These are phyloP conservation scores for Trichophaea hybrida DNA, from an alignment of 2,329 filamentous ascomycete genomes.

Conservation along the genomic window DNA sequence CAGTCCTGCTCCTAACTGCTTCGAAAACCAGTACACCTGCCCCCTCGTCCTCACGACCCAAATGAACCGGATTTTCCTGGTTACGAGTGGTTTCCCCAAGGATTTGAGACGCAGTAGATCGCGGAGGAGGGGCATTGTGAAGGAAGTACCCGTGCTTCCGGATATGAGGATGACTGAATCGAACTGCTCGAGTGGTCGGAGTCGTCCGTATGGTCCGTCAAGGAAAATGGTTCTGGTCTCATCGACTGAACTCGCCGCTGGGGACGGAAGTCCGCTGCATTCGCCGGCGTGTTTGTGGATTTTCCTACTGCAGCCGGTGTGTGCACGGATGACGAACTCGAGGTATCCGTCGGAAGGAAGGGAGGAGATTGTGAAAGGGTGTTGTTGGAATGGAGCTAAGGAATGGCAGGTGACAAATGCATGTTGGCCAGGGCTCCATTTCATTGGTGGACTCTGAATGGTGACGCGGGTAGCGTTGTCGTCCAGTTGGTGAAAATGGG, in stretches of 20 bases:
- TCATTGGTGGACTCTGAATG: conserved; percentile 41
- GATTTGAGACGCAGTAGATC: conserved; percentile 40
- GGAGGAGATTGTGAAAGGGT: conserved; percentile 50
- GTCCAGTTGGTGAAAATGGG: conserved; percentile 38
- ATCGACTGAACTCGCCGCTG: conserved; percentile 5
- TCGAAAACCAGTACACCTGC: conserved; percentile 41
- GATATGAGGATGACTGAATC: conserved; percentile 47
- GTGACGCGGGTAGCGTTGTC: conserved; percentile 44
- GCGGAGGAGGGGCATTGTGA: conserved; percentile 42
- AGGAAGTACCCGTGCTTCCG: conserved; percentile 46
- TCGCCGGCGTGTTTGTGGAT: conserved; percentile 39
- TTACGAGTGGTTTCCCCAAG: conserved; percentile 30
- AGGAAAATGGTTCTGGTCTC: conserved; percentile 34
- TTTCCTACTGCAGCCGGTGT: conserved; percentile 39
- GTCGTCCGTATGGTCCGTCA: conserved; percentile 41
- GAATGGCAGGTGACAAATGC: conserved; percentile 46
- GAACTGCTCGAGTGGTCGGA: conserved; percentile 43
- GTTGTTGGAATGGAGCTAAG: conserved; percentile 44
- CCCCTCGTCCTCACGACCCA: conserved; percentile 45
- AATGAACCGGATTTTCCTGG: conserved; percentile 40
- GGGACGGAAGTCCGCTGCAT: conserved; percentile 17
- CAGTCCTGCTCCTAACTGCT: conserved; percentile 36
- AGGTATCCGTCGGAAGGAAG: conserved; percentile 42
- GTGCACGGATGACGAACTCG: conserved; percentile 43
- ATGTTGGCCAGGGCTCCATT: conserved; percentile 49